A percentile compares a stretch with the other conserved stretches of the same genome.
Evolutionary conservation across 2,329 filamentous ascomycete genomes (phyloP).

Genomic region (Knufia fluminis): DNA sequence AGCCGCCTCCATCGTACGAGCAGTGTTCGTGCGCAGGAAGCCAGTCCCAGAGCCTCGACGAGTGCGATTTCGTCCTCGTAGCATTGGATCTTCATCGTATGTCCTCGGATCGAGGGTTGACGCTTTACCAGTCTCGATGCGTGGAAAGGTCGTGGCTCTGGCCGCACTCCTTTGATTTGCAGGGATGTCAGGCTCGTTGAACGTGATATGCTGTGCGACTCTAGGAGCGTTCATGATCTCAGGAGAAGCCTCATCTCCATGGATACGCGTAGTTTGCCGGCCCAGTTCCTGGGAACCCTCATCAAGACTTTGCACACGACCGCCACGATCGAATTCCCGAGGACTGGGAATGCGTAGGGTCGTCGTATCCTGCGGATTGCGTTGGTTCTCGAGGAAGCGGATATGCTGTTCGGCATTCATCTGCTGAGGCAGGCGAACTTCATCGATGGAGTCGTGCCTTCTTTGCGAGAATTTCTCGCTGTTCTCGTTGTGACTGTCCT

Average conservation of each 20-base stretch:
- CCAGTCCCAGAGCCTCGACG: conserved; percentile 46
- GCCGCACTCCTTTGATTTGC: conserved; percentile 15
- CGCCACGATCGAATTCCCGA: conserved; percentile 75
- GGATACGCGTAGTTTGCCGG: conserved; percentile 23
- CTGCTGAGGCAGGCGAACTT: conserved; percentile 44
- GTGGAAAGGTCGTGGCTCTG: conserved; percentile 31
- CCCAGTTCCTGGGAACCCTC: conserved; percentile 31
- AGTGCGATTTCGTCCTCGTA: conserved; percentile 23
- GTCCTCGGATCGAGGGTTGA: conserved; percentile 16
- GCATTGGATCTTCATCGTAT: conserved; percentile 6
- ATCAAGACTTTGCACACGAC: conserved; percentile 55
- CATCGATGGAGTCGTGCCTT: conserved; percentile 29
- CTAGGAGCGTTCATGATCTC: conserved; percentile 1
- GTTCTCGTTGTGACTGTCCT: background rate
- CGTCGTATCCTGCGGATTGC: conserved; percentile 60
- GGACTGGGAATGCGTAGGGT: conserved; percentile 85
- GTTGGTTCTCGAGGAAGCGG: conserved; percentile 75
- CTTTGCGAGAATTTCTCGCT: conserved; percentile 9
- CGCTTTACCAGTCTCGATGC: conserved; percentile 24
- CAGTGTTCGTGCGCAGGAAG: conserved; percentile 41
- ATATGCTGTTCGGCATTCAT: conserved; percentile 68
- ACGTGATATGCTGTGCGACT: conserved; percentile 33
- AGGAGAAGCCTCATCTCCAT: conserved; percentile 9
- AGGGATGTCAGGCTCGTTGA: conserved; percentile 37
- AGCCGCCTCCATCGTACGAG: conserved; percentile 49